These are phyloP conservation scores for Mycena latifolia DNA, from an alignment of 768 basidiomycete species.

Conservation along the genomic window DNA sequence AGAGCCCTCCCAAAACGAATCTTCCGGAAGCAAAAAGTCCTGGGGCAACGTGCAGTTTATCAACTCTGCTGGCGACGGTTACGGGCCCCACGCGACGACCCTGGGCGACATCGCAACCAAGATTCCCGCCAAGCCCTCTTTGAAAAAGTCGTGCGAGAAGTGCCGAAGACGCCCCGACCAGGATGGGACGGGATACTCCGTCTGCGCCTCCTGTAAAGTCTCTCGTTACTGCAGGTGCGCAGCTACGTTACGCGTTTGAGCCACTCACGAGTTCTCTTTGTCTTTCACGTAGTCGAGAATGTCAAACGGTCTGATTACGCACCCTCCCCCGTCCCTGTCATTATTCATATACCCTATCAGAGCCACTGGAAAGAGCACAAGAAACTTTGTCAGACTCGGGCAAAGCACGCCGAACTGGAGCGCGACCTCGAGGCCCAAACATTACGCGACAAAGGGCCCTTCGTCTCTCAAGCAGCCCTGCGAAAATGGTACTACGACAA, in stretches of 20 bases:
- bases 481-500: conserved; percentile 36
- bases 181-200: conserved; percentile 14
- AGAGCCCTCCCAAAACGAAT: not conserved
- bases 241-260: not conserved
- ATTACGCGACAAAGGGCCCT: conserved; percentile 4
- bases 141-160: conserved; percentile 30
- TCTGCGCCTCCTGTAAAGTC: conserved; percentile 23
- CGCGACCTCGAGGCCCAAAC: conserved; percentile 11
- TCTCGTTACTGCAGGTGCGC: conserved; percentile 31
- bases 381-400: conserved; percentile 11
- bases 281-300: conserved; percentile 18
- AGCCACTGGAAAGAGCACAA: conserved; percentile 35
- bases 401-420: conserved; percentile 1
- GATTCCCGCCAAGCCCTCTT: conserved; percentile 28
- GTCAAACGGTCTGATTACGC: conserved; percentile 21
- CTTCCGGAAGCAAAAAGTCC: not conserved
- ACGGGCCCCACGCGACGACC: conserved; percentile 27
- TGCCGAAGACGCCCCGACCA: conserved; percentile 26
- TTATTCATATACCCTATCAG: conserved; percentile 3
- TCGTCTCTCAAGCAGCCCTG: conserved; percentile 25
- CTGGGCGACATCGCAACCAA: conserved; percentile 29
- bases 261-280: not conserved
- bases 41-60: conserved; percentile 19
- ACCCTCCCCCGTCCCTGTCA: not conserved
- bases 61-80: conserved; percentile 28